phyloP scores from a whole-genome alignment of 2,329 filamentous ascomycete species.

The Aspergillus candidus region DNA sequence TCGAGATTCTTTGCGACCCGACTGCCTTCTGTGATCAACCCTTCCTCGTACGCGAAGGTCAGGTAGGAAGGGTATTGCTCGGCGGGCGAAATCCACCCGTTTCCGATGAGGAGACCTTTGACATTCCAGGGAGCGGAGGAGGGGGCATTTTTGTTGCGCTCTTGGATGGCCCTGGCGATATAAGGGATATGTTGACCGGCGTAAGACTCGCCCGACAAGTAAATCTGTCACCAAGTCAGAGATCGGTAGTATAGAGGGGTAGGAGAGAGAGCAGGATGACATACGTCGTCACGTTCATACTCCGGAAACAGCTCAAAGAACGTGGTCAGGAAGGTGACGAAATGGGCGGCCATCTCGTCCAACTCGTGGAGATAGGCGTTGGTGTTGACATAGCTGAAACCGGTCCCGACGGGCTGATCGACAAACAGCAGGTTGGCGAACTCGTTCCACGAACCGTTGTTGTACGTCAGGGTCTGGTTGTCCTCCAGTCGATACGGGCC shows the following conservation, averaged over 20 bases:
- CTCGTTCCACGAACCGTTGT: conserved; percentile 97
- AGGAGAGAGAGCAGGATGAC: conserved; percentile 32
- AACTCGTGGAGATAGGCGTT: conserved; percentile 81
- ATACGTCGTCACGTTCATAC: conserved; percentile 83
- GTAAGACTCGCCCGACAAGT: conserved; percentile 92
- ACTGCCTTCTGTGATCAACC: conserved; percentile 63
- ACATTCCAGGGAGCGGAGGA: conserved; percentile 63
- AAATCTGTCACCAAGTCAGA: conserved; percentile 56
- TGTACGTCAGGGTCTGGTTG: conserved; percentile 64
- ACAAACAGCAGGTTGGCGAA: conserved; percentile 96
- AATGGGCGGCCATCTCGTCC: conserved; percentile 81
- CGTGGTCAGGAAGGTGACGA: conserved; percentile 82
- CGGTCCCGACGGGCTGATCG: conserved; percentile 93
- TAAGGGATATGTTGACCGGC: conserved; percentile 97
- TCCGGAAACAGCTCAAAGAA: conserved; percentile 89
- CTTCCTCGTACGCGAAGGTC: conserved; percentile 70
- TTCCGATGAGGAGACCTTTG: conserved; percentile 83
- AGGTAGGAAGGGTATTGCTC: conserved; percentile 90
- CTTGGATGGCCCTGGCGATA: conserved; percentile 83
- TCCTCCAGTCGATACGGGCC: conserved; percentile 85
- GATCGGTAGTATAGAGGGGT: background rate
- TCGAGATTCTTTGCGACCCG: conserved; percentile 61
- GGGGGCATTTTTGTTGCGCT: conserved; percentile 65
- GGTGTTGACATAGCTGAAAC: conserved; percentile 91
- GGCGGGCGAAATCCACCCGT: conserved; percentile 88